Evolutionary conservation across 164 flowering plant genomes (phyloP).

Genomic region (Vitis vinifera): DNA sequence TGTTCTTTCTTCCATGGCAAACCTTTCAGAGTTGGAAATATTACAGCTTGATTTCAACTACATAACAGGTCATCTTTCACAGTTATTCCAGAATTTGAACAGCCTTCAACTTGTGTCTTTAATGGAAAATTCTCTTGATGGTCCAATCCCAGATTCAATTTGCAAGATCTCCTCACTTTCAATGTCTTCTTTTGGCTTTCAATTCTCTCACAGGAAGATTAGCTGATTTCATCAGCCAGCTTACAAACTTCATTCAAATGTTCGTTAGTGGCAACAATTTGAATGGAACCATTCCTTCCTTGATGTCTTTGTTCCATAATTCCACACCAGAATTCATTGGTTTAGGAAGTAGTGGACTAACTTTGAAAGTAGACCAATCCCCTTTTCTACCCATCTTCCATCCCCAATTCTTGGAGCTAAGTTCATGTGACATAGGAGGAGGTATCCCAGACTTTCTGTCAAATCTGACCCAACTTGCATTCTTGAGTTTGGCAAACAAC

Average conservation of each 20-base stretch:
- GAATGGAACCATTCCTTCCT: slow-evolving; percentile 9
- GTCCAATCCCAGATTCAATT: slow-evolving; percentile 18
- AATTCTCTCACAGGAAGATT: slow-evolving; percentile 17
- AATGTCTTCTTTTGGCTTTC: not conserved
- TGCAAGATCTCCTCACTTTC: slow-evolving; percentile 21
- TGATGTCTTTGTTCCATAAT: slow-evolving; percentile 7
- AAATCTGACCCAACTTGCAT: slow-evolving; percentile 3
- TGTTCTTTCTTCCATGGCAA: slow-evolving; percentile 15
- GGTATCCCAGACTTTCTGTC: slow-evolving; percentile 10
- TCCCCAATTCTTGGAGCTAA: not conserved
- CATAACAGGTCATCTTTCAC: slow-evolving; percentile 19
- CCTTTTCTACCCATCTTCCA: slow-evolving; percentile 1
- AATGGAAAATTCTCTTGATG: slow-evolving; percentile 10
- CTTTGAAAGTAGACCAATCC: not conserved
- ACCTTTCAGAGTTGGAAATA: slow-evolving; percentile 17
- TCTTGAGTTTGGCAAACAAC: slow-evolving; percentile 14
- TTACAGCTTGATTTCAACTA: slow-evolving; percentile 19
- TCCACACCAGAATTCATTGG: not conserved
- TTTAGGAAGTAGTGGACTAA: not conserved
- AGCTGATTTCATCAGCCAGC: slow-evolving; percentile 18
- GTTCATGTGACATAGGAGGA: slow-evolving; percentile 16
- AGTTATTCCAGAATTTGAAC: slow-evolving; percentile 14
- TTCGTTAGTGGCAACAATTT: not conserved
- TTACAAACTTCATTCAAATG: not conserved
- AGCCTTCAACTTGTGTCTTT: slow-evolving; percentile 6